These are phyloP conservation scores for Botrytis medusae DNA, from an alignment of 2,329 filamentous ascomycete genomes.

Conservation along the genomic window DNA sequence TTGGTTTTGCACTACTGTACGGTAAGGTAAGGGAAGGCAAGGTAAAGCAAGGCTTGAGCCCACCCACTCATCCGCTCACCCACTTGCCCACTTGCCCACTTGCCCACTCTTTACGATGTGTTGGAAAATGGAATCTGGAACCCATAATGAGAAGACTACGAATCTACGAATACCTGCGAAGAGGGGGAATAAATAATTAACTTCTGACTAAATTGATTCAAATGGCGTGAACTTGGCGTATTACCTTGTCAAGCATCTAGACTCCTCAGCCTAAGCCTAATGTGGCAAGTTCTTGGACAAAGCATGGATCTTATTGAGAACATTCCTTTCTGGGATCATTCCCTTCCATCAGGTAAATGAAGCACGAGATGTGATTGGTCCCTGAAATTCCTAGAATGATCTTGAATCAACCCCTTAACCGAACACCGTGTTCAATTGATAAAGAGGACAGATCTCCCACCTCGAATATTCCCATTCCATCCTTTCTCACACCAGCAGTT, in stretches of 20 bases:
- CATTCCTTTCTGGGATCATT: not conserved
- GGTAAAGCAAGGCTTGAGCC: not conserved
- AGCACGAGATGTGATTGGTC: not conserved
- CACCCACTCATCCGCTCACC: not conserved
- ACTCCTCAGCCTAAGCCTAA: not conserved
- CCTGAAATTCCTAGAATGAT: not conserved
- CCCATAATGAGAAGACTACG: too few relatives aligned
- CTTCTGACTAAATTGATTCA: slow-evolving; percentile 1
- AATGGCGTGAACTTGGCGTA: slow-evolving; percentile 3
- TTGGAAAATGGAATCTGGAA: not conserved
- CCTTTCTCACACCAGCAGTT: not conserved
- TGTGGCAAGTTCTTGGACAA: not conserved
- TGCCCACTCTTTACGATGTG: not conserved
- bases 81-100: not conserved
- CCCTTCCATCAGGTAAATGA: not conserved
- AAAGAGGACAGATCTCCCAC: slow-evolving; percentile 25
- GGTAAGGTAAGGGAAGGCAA: not conserved
- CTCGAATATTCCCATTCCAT: not conserved
- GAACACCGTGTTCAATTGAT: slow-evolving; percentile 23
- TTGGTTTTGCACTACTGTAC: not conserved
- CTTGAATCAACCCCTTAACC: slow-evolving; percentile 10
- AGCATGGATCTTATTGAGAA: slow-evolving; percentile 2
- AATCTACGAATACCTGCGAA: too few relatives aligned
- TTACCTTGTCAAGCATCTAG: not conserved
- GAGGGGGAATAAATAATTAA: too few relatives aligned